A percentile compares a stretch with the other conserved stretches of the same genome.
These are phyloP conservation scores for Moniliophthora roreri DNA, from an alignment of 1,284 basidiomycete species.

Conservation along the genomic window DNA sequence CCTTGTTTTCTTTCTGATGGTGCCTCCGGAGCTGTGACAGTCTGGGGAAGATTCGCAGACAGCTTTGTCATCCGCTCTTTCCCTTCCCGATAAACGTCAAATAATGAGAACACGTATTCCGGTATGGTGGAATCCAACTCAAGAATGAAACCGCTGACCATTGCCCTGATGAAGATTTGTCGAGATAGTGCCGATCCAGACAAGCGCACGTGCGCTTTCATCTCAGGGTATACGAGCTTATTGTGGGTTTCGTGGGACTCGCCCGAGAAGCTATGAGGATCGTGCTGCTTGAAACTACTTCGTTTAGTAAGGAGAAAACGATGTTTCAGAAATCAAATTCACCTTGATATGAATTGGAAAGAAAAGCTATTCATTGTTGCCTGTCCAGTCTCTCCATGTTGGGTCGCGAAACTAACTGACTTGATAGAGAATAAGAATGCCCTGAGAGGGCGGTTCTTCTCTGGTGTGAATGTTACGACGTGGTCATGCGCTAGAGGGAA, in stretches of 20 bases:
- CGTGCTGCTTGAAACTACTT: slow-evolving; percentile 73
- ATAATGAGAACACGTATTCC: slow-evolving; percentile 75
- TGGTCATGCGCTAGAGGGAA: slow-evolving; percentile 72
- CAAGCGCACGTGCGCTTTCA: slow-evolving; percentile 74
- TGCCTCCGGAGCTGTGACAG: slow-evolving; percentile 1
- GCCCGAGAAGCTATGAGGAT: slow-evolving; percentile 69
- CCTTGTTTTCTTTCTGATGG: slow-evolving; percentile 31
- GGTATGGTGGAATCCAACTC: slow-evolving; percentile 84
- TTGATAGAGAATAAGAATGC: slow-evolving; percentile 86
- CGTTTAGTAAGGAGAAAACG: neutral
- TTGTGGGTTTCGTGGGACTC: slow-evolving; percentile 73
- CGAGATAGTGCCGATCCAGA: slow-evolving; percentile 50
- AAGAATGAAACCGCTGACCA: slow-evolving; percentile 84
- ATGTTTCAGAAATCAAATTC: slow-evolving; percentile 21
- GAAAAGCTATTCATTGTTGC: slow-evolving; percentile 72
- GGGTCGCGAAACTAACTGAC: slow-evolving; percentile 69
- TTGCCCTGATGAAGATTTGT: slow-evolving; percentile 66
- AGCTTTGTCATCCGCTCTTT: slow-evolving; percentile 75
- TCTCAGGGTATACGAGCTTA: slow-evolving; percentile 76
- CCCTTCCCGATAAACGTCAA: slow-evolving; percentile 85
- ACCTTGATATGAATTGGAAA: slow-evolving; percentile 84
- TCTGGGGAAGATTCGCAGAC: slow-evolving; percentile 45
- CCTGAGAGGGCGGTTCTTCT: slow-evolving; percentile 47
- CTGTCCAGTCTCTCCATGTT: slow-evolving; percentile 77
- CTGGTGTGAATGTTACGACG: slow-evolving; percentile 47